Percentiles rank a stretch among this genome's conserved stretches.
These are phyloP conservation scores for Wickerhamiella azymoides DNA, from an alignment of 805 yeast genomes.

Conservation along the genomic window DNA sequence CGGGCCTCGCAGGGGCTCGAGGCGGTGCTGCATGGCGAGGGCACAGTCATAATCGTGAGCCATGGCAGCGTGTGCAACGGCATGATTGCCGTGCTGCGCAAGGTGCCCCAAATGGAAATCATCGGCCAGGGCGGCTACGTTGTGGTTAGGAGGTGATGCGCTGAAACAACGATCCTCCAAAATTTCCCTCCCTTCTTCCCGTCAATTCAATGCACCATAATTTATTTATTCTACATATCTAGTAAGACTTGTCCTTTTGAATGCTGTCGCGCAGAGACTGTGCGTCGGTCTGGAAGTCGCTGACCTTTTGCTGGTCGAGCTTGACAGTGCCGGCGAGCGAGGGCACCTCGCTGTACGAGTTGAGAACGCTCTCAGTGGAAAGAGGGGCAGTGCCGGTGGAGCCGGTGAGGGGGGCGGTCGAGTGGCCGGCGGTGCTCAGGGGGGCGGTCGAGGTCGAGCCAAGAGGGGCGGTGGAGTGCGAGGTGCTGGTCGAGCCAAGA, in stretches of 20 bases:
- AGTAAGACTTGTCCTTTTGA: constrained; percentile 9
- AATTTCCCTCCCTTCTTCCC: not conserved
- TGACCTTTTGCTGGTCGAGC: constrained; percentile 16
- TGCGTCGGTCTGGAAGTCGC: constrained; percentile 10
- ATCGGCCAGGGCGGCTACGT: constrained; percentile 19
- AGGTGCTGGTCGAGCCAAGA: constrained; percentile 5
- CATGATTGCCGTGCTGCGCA: constrained; percentile 22
- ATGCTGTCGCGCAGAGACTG: constrained; percentile 9
- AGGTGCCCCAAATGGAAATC: constrained; percentile 23
- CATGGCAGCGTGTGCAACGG: constrained; percentile 30
- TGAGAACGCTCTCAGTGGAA: constrained; percentile 2
- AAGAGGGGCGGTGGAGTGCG: constrained; percentile 9
- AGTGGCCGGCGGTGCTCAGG: not conserved
- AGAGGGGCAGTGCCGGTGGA: not conserved
- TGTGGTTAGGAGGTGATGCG: not conserved
- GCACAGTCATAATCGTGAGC: constrained; percentile 23
- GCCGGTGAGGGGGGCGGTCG: not conserved
- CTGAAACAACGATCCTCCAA: not conserved
- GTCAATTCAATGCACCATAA: too few relatives aligned
- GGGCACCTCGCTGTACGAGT: constrained; percentile 18
- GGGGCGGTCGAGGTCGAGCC: constrained; percentile 4
- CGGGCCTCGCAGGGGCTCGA: constrained; percentile 22
- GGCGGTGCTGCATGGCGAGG: constrained; percentile 13
- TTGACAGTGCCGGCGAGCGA: constrained; percentile 24
- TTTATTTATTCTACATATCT: not conserved